phyloP scores from a whole-genome alignment of 352 stramenopile genomes.

The Pythium plurisporium region DNA sequence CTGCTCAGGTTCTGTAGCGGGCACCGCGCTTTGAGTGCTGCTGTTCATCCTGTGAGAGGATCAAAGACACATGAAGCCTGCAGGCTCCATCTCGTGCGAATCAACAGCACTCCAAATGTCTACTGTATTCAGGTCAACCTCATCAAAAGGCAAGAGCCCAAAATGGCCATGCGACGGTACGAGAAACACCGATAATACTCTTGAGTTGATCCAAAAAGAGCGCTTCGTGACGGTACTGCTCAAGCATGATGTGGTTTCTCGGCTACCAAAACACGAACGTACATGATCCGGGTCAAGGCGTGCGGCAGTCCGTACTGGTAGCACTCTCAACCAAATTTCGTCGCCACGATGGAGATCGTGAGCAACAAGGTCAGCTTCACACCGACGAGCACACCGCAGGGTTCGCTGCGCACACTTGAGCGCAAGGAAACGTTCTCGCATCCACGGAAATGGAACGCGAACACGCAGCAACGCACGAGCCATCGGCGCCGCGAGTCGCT shows the following conservation, averaged over 20 bases:
- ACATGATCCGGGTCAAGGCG: too few relatives aligned
- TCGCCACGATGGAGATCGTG: constrained; percentile 25
- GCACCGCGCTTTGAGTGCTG: too few relatives aligned
- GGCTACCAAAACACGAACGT: not conserved
- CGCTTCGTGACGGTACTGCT: too few relatives aligned
- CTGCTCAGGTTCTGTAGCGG: not conserved
- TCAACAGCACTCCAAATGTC: not conserved
- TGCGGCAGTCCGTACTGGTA: too few relatives aligned
- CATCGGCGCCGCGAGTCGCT: constrained; percentile 15
- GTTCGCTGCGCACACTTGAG: constrained; percentile 10
- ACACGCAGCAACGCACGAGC: constrained; percentile 5
- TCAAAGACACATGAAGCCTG: too few relatives aligned
- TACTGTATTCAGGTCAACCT: too few relatives aligned
- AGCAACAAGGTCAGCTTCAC: constrained; percentile 21
- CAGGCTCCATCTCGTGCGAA: too few relatives aligned
- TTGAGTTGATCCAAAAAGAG: too few relatives aligned
- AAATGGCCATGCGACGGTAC: constrained; percentile 1
- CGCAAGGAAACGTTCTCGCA: constrained; percentile 10
- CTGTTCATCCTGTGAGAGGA: too few relatives aligned
- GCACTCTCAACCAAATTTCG: too few relatives aligned
- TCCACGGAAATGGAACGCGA: constrained; percentile 29
- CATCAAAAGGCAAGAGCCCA: not conserved
- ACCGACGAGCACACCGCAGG: not conserved
- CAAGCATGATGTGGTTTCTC: too few relatives aligned
- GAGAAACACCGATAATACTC: not conserved